Evolutionary conservation across 78 protist species (phyloP).

Genomic region (Speleostelium caveatum): DNA sequence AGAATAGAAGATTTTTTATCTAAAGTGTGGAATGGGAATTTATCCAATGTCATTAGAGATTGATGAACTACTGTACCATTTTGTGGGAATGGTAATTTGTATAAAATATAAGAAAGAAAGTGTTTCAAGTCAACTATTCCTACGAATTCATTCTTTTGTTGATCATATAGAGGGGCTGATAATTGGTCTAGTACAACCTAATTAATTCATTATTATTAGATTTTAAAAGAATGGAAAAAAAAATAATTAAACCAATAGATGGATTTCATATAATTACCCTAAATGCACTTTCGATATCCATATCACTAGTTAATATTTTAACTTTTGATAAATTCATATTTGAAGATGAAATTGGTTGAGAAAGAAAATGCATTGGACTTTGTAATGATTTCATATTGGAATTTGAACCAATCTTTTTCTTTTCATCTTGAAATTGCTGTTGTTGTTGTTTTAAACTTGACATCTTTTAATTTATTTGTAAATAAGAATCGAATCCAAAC

Average conservation of each 20-base stretch:
- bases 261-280: background rate
- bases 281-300: slow-evolving; percentile 52
- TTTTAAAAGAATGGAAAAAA: background rate
- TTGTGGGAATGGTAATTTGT: slow-evolving; percentile 68
- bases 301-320: slow-evolving; percentile 1
- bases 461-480: background rate
- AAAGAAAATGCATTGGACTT: slow-evolving; percentile 7
- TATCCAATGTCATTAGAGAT: background rate
- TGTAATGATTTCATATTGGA: background rate
- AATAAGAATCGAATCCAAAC: background rate
- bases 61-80: slow-evolving; percentile 9
- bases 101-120: slow-evolving; percentile 48
- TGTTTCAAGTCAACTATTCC: slow-evolving; percentile 58
- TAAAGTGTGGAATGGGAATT: slow-evolving; percentile 30
- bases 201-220: background rate
- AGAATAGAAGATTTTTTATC: slow-evolving; percentile 31
- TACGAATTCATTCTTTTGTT: slow-evolving; percentile 8
- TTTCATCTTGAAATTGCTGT: background rate
- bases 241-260: background rate
- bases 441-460: background rate
- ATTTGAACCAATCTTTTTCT: background rate
- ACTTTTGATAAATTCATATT: background rate
- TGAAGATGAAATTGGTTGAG: slow-evolving; percentile 26
- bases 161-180: slow-evolving; percentile 65
- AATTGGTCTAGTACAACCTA: slow-evolving; percentile 17